These are phyloP conservation scores for Colletotrichum falcatum DNA, from an alignment of 2,329 filamentous ascomycete genomes.

Conservation along the genomic window DNA sequence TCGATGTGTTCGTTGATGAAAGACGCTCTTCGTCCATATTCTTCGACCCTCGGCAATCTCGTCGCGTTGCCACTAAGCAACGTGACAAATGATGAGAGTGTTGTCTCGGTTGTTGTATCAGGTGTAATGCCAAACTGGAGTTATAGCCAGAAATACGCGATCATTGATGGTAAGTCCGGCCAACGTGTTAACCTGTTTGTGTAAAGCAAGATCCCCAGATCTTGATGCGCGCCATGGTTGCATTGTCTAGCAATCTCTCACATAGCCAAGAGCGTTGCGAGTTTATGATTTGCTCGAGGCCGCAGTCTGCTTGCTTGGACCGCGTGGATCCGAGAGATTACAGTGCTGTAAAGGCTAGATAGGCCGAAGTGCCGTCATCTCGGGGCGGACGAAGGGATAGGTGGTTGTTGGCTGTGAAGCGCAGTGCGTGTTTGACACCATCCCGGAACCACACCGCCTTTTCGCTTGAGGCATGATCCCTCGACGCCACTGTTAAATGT, in stretches of 20 bases:
- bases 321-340: constrained; percentile 13
- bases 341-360: not conserved
- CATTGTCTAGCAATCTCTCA: constrained; percentile 20
- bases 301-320: not conserved
- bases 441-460: constrained; percentile 43
- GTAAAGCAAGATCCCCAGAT: constrained; percentile 26
- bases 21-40: not conserved
- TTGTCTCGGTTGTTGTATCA: not conserved
- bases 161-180: not conserved
- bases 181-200: not conserved
- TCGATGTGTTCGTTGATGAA: not conserved
- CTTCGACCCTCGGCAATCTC: not conserved
- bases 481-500: constrained; percentile 32
- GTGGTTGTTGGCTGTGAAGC: constrained; percentile 27
- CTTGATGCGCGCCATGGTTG: constrained; percentile 39
- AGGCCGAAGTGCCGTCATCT: constrained; percentile 8
- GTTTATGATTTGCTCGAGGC: constrained; percentile 18
- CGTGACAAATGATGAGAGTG: not conserved
- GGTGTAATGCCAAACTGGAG: not conserved
- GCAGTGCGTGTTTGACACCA: constrained; percentile 36
- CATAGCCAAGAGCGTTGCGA: not conserved
- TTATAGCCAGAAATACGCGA: not conserved
- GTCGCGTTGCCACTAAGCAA: not conserved
- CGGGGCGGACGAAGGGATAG: constrained; percentile 26
- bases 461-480: constrained; percentile 38